Evolutionary conservation across 352 stramenopile species (phyloP).

Genomic region (Bremia lactucae): DNA sequence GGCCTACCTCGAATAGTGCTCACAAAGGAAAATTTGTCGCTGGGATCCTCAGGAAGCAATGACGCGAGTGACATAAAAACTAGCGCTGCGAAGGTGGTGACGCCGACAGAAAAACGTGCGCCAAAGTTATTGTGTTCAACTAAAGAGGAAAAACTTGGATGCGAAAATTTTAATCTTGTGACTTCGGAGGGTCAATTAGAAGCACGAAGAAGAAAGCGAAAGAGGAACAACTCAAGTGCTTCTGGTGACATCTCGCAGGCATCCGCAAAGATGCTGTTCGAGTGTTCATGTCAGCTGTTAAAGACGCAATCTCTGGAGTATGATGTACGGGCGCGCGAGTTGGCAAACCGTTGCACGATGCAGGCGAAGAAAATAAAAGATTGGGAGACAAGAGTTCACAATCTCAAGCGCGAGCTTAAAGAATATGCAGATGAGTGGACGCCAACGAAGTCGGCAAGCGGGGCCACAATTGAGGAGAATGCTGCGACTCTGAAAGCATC

Average conservation of each 20-base stretch:
- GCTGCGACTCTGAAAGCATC: neutral
- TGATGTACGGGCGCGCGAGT: constrained; percentile 29
- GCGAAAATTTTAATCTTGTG: constrained; percentile 2
- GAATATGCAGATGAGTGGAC: constrained; percentile 15
- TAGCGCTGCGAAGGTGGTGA: neutral
- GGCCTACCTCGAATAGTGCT: constrained; percentile 1
- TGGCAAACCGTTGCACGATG: constrained; percentile 29
- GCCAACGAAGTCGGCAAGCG: neutral
- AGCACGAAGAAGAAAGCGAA: constrained; percentile 13
- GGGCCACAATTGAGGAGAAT: constrained; percentile 3
- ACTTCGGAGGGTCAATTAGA: constrained; percentile 2
- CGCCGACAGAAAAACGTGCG: neutral
- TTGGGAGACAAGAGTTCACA: constrained; percentile 32
- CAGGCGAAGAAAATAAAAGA: constrained; percentile 22
- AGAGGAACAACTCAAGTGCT: constrained; percentile 1
- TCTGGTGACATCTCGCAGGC: constrained; percentile 9
- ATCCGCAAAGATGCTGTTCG: constrained; percentile 32
- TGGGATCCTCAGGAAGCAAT: neutral
- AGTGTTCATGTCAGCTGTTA: constrained; percentile 29
- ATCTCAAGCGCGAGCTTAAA: constrained; percentile 18
- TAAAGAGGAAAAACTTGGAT: constrained; percentile 3
- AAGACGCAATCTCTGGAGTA: constrained; percentile 29
- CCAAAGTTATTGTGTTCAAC: neutral
- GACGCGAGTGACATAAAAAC: no score
- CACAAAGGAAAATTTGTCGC: neutral